Base-by-base conservation (phyloP, 1,284 basidiomycete genomes). In the Microstroma glucosiphilum region DNA sequence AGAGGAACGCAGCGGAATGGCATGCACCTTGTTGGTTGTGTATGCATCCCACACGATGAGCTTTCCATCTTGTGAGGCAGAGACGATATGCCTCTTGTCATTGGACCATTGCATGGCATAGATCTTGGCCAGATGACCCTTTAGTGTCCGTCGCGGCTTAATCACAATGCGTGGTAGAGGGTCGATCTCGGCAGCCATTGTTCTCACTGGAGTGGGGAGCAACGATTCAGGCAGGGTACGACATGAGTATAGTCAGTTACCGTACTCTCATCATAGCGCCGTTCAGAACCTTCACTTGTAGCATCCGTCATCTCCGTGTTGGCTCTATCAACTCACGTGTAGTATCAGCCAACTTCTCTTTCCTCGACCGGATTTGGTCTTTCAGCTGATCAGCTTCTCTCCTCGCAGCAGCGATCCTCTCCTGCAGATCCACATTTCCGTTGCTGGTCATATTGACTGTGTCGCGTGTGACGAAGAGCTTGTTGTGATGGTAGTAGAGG, bases 1-100 rank as follows among this genome's bases (percentile, higher is more conserved):
- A 70, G 89, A 92, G 43, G 92, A 96, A 57, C 94, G 88, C 46
- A 98, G 84, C 54, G 94, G 94, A 80, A 98, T 97, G 69, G 94
- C 94, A 80, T 98, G 93, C 62, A 98, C 94, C 83, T 98, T 98
- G 85, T 98, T 97, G 66, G 92, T 96, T 9, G 94, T 96, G 82
- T 97, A 97, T 51, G 96, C 94, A 81, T 99, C 94, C 94, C 94
- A 99, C 58, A 99, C 92, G 79, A 99, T 97, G 63, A 99, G 86
- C 82, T 98, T 97, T 66, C 96, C 96, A 79, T 99, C 94, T 80
- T 99, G 94, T 3, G 94, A 97, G 25, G 96, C 94, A 12, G 94
- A 97, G 51, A 99, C 94, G 67, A 98, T 86, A 83, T 98, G 96
- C 75, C 92, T 86, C 78, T 91, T 87, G 83, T 98, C 96, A 62